phyloP scores from a whole-genome alignment of 768 basidiomycete genomes.

The Pisolithus albus region DNA sequence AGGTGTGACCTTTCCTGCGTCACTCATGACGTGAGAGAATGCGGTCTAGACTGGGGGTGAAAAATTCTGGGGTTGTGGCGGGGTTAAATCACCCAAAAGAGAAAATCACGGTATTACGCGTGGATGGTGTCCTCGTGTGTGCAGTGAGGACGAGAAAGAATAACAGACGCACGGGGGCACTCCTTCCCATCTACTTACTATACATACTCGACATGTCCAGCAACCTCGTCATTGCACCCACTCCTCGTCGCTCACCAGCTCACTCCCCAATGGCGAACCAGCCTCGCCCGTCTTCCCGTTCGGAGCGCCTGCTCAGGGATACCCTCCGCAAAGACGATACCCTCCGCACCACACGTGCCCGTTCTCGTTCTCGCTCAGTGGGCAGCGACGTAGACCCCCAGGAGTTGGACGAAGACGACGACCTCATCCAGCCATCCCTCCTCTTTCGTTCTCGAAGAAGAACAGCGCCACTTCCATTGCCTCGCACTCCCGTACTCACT shows the following conservation, averaged over 20 bases:
- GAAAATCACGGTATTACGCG: not conserved
- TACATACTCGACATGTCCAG: slow-evolving; percentile 6
- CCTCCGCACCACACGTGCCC: slow-evolving; percentile 27
- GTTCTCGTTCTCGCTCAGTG: slow-evolving; percentile 22
- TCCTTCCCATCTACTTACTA: not conserved
- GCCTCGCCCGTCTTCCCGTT: slow-evolving; percentile 41
- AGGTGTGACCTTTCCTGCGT: not conserved
- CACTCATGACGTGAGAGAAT: not conserved
- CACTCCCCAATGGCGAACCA: slow-evolving; percentile 4
- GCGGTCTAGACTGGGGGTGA: not conserved
- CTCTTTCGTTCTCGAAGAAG: slow-evolving; percentile 16
- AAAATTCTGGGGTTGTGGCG: slow-evolving; percentile 2
- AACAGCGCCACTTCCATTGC: slow-evolving; percentile 16
- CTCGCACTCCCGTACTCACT: slow-evolving; percentile 7
- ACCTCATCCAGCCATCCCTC: slow-evolving; percentile 24
- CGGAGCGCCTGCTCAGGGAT: slow-evolving; percentile 50
- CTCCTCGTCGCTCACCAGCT: slow-evolving; percentile 10
- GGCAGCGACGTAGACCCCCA: slow-evolving; percentile 14
- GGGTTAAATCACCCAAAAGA: not conserved
- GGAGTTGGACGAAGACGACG: slow-evolving; percentile 17
- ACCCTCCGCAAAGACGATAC: slow-evolving; percentile 45
- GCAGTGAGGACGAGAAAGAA: not conserved
- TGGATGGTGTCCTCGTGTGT: slow-evolving; percentile 4
- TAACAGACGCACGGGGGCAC: not conserved
- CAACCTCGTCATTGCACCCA: slow-evolving; percentile 9